These are phyloP conservation scores for Monosporascus cannonballus DNA, from an alignment of 2,329 filamentous ascomycete genomes.

Conservation along the genomic window DNA sequence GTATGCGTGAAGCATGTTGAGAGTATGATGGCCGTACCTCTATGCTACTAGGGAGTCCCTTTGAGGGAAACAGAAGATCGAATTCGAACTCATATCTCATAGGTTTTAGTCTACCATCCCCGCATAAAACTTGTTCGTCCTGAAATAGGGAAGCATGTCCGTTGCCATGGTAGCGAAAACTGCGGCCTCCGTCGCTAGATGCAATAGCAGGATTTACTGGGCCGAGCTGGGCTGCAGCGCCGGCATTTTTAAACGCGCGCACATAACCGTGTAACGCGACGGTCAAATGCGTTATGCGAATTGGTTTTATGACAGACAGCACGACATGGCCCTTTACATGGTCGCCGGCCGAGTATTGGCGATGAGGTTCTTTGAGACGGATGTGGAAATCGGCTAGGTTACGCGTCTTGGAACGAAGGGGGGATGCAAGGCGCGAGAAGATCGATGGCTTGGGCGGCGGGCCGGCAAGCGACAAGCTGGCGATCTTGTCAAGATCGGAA, in stretches of 20 bases:
- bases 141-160: slow-evolving; percentile 77
- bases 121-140: slow-evolving; percentile 74
- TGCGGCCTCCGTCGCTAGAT: slow-evolving; percentile 29
- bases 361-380: slow-evolving; percentile 69
- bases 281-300: slow-evolving; percentile 74
- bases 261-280: slow-evolving; percentile 74
- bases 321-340: slow-evolving; percentile 67
- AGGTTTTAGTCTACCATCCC: slow-evolving; percentile 67
- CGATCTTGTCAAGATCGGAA: slow-evolving; percentile 33
- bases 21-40: slow-evolving; percentile 56
- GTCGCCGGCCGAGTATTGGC: slow-evolving; percentile 70
- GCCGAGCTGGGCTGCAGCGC: slow-evolving; percentile 45
- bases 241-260: slow-evolving; percentile 68
- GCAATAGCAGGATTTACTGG: slow-evolving; percentile 34
- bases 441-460: slow-evolving; percentile 37
- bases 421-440: slow-evolving; percentile 47
- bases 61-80: slow-evolving; percentile 62
- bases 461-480: slow-evolving; percentile 32
- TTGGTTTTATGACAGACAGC: slow-evolving; percentile 65
- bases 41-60: slow-evolving; percentile 80
- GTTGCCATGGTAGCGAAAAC: slow-evolving; percentile 62
- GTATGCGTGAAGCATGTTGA: slow-evolving; percentile 4
- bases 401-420: slow-evolving; percentile 49
- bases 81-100: slow-evolving; percentile 77
- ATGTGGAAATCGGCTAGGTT: slow-evolving; percentile 75